Conservation (phyloP, 202 grass and related monocot species). For the Zoysia matrella region DNA sequence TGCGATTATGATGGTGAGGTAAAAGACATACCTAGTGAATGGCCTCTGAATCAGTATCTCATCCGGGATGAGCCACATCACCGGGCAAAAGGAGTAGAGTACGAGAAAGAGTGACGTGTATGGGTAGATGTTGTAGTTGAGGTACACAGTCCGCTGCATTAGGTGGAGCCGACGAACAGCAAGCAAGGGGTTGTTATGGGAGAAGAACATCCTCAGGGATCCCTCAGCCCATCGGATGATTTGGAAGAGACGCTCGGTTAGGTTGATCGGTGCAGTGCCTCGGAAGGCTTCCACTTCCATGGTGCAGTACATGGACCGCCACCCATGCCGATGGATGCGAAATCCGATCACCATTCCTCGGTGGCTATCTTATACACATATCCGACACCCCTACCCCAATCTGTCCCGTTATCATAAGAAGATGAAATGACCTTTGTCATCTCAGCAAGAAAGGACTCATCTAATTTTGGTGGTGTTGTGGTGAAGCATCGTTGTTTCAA, state of each 20-base stretch:
- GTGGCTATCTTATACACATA: conserved; percentile 48
- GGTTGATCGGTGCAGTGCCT: conserved; percentile 58
- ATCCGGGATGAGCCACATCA: conserved; percentile 48
- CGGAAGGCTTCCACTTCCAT: conserved; percentile 31
- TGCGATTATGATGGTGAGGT: conserved; percentile 12
- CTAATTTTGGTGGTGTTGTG: conserved; percentile 8
- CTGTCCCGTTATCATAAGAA: conserved; percentile 40
- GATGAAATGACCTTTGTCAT: conserved; percentile 41
- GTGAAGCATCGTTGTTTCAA: conserved; percentile 12
- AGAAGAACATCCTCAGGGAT: conserved; percentile 63
- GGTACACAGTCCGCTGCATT: conserved; percentile 41
- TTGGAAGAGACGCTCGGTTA: conserved; percentile 54
- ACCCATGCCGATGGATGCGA: conserved; percentile 52
- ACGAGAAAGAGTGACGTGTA: conserved; percentile 53
- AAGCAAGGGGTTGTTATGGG: conserved; percentile 38
- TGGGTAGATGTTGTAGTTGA: conserved; percentile 54
- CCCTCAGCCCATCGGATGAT: conserved; percentile 45
- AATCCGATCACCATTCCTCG: conserved; percentile 54
- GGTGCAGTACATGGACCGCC: conserved; percentile 48
- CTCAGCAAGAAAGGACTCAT: conserved; percentile 20
- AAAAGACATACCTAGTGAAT: conserved; percentile 29
- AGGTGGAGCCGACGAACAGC: background rate
- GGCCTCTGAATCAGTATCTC: conserved; percentile 50
- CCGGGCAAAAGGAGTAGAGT: conserved; percentile 43
- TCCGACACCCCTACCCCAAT: conserved; percentile 53